Evolutionary conservation across 805 yeast genomes (phyloP).

Genomic region (Kregervanrija delftensis): DNA sequence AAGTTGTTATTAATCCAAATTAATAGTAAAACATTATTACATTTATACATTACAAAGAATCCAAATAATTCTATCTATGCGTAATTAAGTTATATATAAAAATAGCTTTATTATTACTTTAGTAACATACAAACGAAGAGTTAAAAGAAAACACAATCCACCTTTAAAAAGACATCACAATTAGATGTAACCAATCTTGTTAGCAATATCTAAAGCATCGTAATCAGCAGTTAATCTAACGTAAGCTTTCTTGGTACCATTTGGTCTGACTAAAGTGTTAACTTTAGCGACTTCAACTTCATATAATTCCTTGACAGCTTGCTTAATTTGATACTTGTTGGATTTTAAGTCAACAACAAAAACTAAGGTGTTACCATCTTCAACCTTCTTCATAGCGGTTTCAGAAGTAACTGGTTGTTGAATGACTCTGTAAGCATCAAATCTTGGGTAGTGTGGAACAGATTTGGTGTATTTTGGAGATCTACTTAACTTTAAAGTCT

Average conservation of each 20-base stretch:
- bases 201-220: slow-evolving; percentile 99
- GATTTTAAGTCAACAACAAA: slow-evolving; percentile 96
- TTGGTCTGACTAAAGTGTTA: slow-evolving; percentile 97
- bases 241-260: slow-evolving; percentile 99
- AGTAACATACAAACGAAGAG: neutral
- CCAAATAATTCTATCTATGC: too few relatives aligned
- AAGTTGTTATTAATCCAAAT: too few relatives aligned
- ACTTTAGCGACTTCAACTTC: slow-evolving; percentile 90
- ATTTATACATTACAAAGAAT: too few relatives aligned
- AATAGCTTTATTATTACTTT: neutral
- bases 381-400: slow-evolving; percentile 99
- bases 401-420: slow-evolving; percentile 95
- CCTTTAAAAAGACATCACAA: neutral
- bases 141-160: neutral
- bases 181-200: slow-evolving; percentile 99
- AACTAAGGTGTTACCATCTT: slow-evolving; percentile 98
- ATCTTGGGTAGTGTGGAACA: slow-evolving; percentile 95
- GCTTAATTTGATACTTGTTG: slow-evolving; percentile 98
- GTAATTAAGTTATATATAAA: neutral
- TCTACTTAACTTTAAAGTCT: slow-evolving; percentile 91
- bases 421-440: slow-evolving; percentile 92
- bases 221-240: slow-evolving; percentile 97
- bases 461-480: slow-evolving; percentile 94
- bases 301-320: slow-evolving; percentile 97
- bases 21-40: too few relatives aligned